Percentiles rank a stretch among this genome's conserved stretches.
Evolutionary conservation across 345 rosid species (phyloP).

Genomic region (Passiflora organensis): DNA sequence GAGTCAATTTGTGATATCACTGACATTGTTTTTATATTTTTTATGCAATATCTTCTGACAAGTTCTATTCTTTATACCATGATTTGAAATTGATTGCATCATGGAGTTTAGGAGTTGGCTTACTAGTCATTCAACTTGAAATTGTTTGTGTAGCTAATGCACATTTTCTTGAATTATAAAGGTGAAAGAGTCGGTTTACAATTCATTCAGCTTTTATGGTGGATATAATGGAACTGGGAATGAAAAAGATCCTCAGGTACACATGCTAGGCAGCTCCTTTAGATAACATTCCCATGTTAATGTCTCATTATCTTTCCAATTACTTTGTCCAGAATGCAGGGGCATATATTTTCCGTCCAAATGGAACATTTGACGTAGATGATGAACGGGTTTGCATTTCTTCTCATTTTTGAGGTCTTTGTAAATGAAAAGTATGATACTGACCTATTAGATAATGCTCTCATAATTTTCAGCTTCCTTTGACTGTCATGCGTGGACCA

Average conservation of each 20-base stretch:
- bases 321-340: conserved; percentile 59
- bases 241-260: conserved; percentile 74
- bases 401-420: conserved; percentile 9
- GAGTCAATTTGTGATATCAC: background rate
- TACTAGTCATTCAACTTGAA: background rate
- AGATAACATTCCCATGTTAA: conserved; percentile 4
- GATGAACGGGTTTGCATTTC: conserved; percentile 52
- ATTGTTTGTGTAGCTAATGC: conserved; percentile 20
- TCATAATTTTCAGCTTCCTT: conserved; percentile 47
- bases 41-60: background rate
- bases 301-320: conserved; percentile 8
- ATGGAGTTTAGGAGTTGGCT: too few species aligned
- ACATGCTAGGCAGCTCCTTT: conserved; percentile 11
- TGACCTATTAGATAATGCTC: conserved; percentile 2
- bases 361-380: conserved; percentile 55
- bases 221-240: conserved; percentile 54
- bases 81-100: background rate
- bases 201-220: conserved; percentile 66
- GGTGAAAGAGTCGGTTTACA: conserved; percentile 66
- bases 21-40: conserved; percentile 2
- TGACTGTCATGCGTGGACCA: conserved; percentile 66
- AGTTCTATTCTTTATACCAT: background rate
- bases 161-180: conserved; percentile 25
- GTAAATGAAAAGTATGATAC: conserved; percentile 6
- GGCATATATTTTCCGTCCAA: conserved; percentile 94